A percentile compares a stretch with the other conserved stretches of the same genome.
Evolutionary conservation across 257 asterid genomes (phyloP).

Genomic region (Solanum arcanum): DNA sequence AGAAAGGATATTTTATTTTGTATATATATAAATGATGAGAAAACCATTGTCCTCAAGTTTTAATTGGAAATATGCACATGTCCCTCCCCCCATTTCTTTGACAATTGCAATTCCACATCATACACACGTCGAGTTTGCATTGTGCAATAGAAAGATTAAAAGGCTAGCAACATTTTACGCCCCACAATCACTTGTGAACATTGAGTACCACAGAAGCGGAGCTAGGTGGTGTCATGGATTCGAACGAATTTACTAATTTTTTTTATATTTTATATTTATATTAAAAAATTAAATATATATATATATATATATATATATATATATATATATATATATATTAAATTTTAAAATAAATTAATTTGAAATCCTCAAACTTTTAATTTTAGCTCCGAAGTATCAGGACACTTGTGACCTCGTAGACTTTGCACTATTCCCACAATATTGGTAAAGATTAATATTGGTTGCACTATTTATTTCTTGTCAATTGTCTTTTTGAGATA

Average conservation of each 20-base stretch:
- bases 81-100: background rate
- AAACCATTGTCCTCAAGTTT: background rate
- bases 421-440: background rate
- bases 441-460: background rate
- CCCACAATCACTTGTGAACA: background rate
- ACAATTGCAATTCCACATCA: background rate
- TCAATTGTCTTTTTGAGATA: background rate
- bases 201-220: too few relatives aligned
- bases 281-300: too few relatives aligned
- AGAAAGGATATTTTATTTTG: background rate
- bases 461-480: background rate
- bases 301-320: too few relatives aligned
- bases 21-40: background rate
- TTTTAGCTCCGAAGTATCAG: too few relatives aligned
- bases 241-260: rapidly evolving
- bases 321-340: too few relatives aligned
- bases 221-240: too few relatives aligned
- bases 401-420: too few relatives aligned
- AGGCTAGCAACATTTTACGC: background rate
- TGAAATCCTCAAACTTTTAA: rapidly evolving
- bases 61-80: background rate
- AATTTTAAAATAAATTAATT: too few relatives aligned
- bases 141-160: background rate
- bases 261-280: too few relatives aligned
- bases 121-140: background rate